These are phyloP conservation scores for Aspergillus japonicus DNA, from an alignment of 2,329 filamentous ascomycete species.

Conservation along the genomic window DNA sequence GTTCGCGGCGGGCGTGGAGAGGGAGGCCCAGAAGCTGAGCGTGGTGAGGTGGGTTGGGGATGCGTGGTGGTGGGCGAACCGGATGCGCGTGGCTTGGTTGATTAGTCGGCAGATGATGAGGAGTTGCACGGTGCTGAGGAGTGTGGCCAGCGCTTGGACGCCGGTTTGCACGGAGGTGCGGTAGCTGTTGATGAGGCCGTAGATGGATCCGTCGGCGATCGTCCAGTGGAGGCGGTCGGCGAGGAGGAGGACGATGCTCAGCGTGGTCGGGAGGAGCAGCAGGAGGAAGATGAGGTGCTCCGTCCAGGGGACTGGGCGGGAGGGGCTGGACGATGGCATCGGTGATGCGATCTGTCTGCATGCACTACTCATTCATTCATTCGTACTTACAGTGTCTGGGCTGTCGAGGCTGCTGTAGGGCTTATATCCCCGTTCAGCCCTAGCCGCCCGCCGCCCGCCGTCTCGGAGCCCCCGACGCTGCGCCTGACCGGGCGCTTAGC, in stretches of 20 bases:
- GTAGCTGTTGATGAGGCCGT: conserved; percentile 1
- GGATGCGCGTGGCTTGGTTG: conserved; percentile 1
- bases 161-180: background rate
- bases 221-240: background rate
- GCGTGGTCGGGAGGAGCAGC: background rate
- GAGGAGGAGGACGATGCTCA: background rate
- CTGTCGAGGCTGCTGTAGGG: too few relatives aligned
- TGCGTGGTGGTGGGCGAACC: background rate
- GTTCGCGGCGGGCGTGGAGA: background rate
- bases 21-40: background rate
- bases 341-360: background rate
- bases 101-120: background rate
- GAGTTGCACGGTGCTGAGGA: background rate
- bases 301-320: background rate
- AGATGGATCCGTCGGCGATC: background rate
- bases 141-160: background rate
- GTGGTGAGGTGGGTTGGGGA: background rate
- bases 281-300: conserved; percentile 1
- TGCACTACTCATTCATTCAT: background rate
- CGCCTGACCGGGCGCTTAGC: too few relatives aligned
- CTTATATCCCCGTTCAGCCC: too few relatives aligned
- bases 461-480: too few relatives aligned
- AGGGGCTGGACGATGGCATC: background rate
- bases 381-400: too few relatives aligned
- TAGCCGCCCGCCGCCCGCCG: too few relatives aligned